Base-by-base conservation (phyloP, 768 basidiomycete species). In the Chlorophyllum brunneum region DNA sequence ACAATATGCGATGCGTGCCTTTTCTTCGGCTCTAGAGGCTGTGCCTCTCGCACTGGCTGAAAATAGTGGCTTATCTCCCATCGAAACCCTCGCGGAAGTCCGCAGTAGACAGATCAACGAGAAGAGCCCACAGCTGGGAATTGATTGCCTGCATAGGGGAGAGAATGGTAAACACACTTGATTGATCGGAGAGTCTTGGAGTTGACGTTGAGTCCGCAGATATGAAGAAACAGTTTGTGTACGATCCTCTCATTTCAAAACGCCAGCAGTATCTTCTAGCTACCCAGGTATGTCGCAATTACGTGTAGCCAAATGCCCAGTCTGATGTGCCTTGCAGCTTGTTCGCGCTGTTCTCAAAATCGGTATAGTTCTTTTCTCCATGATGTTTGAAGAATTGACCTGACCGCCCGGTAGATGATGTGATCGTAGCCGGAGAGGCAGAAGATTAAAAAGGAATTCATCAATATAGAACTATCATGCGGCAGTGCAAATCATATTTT, bases 1-100 rank as follows among this genome's bases (percentile, higher is more conserved):
- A 71, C 97, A 99, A 75, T 99, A 99, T 64, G 97, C 97, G 2
- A 98, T 99, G 95, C 87, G 95, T 43, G 95, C 97, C n/a, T 99
- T 98, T 67, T 81, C 97, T 3, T 89, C 91, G 29, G 95, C 97
- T 11, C 75, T 99, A 6, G 97, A 99, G 62, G 81, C 93, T n/a
- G 73, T 98, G 43, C 97, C 97, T 2, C 81, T 99, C 10, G 97
- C 97, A 3, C 78, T 99, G 9, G 97, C 97, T 11, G 97, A 99
- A 70, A 99, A 99, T 77, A 95, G 92, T 55, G 97, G 97, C 48
- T 70, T 98, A 38, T 86, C 90, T 11, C 97, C 97, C 9, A 99
- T 99, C 55, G 94, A 95, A 70, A 97, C 94, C 4, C 79, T 99
- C n/a, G 85, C 97, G 2, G 88, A 94, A 54, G 88, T 99, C 48